phyloP scores from a whole-genome alignment of 768 basidiomycete genomes.

The Fistulinella prunicolor region DNA sequence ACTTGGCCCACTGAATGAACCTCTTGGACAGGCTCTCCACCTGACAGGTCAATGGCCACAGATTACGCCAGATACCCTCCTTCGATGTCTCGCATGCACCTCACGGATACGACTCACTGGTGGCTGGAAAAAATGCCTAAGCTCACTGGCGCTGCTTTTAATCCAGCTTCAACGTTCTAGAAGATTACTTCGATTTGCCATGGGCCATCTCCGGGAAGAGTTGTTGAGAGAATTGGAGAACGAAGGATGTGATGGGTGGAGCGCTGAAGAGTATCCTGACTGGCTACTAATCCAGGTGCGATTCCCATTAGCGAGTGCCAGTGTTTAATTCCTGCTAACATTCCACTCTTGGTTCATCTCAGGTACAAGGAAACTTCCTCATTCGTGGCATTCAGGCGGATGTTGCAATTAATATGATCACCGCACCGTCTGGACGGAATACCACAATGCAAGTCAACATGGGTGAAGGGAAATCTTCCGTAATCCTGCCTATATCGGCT shows the following conservation, averaged over 20 bases:
- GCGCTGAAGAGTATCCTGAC: constrained; percentile 24
- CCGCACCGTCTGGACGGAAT: constrained; percentile 32
- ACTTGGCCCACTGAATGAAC: not conserved
- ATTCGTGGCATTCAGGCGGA: not conserved
- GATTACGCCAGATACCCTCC: constrained; percentile 22
- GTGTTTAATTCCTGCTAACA: not conserved
- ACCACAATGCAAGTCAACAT: constrained; percentile 16
- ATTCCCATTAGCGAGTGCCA: not conserved
- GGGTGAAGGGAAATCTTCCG: not conserved
- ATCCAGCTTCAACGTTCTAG: not conserved
- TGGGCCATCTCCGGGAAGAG: constrained; percentile 23
- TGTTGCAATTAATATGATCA: constrained; percentile 40
- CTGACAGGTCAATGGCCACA: constrained; percentile 7
- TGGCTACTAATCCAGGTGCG: constrained; percentile 43
- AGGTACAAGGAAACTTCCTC: constrained; percentile 29
- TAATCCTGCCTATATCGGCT: not conserved
- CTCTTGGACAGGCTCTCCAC: constrained; percentile 4
- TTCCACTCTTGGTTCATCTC: not conserved
- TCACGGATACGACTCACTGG: constrained; percentile 1
- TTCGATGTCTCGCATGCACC: constrained; percentile 25
- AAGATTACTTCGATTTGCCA: constrained; percentile 22
- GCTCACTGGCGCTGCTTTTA: constrained; percentile 22
- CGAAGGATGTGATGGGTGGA: constrained; percentile 10
- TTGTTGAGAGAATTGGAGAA: constrained; percentile 25
- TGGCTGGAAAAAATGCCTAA: constrained; percentile 13